Base-by-base conservation (phyloP, 225 moss, liverwort and hornwort genomes). In the Climacium dendroides region DNA sequence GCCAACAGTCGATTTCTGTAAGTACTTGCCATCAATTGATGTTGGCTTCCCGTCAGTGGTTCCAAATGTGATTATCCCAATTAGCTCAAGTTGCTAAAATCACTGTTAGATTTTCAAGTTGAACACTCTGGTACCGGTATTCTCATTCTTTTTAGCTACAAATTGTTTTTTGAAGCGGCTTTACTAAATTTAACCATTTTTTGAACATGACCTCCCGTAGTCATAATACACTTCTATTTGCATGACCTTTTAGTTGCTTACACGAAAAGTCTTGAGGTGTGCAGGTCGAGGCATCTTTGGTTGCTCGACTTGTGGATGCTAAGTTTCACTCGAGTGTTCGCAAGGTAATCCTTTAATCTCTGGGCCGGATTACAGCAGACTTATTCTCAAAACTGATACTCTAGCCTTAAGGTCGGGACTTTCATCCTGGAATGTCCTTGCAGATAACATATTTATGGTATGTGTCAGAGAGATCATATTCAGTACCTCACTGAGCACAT, bases 261-360 rank as follows among this genome's bases (percentile, higher is more conserved):
- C 17, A 26, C 43, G 60, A 83, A 37, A 78, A 55, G 41, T 58
- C 47, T 87, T 54, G 87, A 80, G 72, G 50, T 86, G 87, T 91
- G 89, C 94, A 98, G 97, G 79, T 97, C 90, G 98, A 98, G 86
- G 85, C 92, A 18, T 89, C 95, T 60, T 90, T 98, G 67, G 98
- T 98, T 81, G 94, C 95, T 82, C 92, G 96, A 47, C 90, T 98
- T 75, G 95, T 91, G 93, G 95, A 95, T 89, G 89, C 80, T 55
- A 92, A 95, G 47, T 92, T 93, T 76, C 91, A 82, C 85, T 84
- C 95, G 84, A 91, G 90, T 88, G 89, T 96, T 63, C 92, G 93
- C 53, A 93, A 96, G 94, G 98, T 97, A 87, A 54, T 59, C 64
- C 70, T 43, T 80, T 59, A 41, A 75, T 45, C 74, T 63, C 65